Evolutionary conservation across 305 asterid species (phyloP).

Genomic region (Coffea humblotiana): DNA sequence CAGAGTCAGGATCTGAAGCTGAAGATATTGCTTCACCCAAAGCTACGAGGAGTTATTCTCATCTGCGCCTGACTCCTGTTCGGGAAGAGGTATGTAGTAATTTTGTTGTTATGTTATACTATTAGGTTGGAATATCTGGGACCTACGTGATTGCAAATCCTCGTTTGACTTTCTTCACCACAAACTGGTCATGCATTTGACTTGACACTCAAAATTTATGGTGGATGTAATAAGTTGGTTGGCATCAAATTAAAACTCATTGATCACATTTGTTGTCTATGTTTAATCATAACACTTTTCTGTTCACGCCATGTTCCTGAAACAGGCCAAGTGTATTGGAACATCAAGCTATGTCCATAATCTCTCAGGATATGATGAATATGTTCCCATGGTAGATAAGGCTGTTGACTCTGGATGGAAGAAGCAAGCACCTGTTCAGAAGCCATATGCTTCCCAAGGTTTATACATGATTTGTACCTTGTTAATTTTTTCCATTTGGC

Average conservation of each 20-base stretch:
- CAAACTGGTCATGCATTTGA: not conserved
- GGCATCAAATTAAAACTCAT: not conserved
- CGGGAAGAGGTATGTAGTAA: constrained; percentile 77
- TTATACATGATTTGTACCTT: constrained; percentile 15
- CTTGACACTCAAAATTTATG: not conserved
- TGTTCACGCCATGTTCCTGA: constrained; percentile 10
- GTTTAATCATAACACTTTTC: not conserved
- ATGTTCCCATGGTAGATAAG: constrained; percentile 99
- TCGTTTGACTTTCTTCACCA: not conserved
- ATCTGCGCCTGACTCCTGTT: constrained; percentile 92
- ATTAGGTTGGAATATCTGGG: not conserved
- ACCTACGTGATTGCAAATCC: not conserved
- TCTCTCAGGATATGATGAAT: constrained; percentile 81
- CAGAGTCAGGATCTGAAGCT: constrained; percentile 99
- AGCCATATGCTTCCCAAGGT: constrained; percentile 64
- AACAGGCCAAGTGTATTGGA: constrained; percentile 82
- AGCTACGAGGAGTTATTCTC: constrained; percentile 75
- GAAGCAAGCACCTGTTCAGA: constrained; percentile 60
- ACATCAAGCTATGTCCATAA: constrained; percentile 49
- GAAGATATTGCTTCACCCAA: constrained; percentile 95
- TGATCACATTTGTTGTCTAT: not conserved
- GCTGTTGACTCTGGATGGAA: constrained; percentile 95
- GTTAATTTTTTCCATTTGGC: not conserved
- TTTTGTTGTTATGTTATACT: not conserved
- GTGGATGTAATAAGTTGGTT: not conserved